Evolutionary conservation across 768 basidiomycete genomes (phyloP).

Genomic region (Daedaleopsis sinensis): DNA sequence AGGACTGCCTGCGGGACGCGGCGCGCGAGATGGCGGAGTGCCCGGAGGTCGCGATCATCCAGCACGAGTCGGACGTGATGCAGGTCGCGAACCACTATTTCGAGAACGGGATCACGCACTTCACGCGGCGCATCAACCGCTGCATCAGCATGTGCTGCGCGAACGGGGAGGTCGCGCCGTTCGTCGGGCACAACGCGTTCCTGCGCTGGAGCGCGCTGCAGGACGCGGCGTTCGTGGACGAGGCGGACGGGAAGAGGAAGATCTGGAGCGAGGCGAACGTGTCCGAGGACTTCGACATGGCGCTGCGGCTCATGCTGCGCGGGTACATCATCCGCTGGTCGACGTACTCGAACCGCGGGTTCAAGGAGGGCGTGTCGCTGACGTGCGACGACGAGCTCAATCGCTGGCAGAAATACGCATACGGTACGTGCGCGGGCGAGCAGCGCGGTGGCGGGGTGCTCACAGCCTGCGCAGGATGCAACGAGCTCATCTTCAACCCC

Average conservation of each 20-base stretch:
- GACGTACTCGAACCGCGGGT: constrained; percentile 81
- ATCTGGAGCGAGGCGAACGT: constrained; percentile 86
- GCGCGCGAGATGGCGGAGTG: constrained; percentile 83
- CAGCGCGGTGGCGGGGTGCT: background rate
- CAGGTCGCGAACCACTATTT: constrained; percentile 90
- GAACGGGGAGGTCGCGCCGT: constrained; percentile 82
- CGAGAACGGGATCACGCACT: constrained; percentile 88
- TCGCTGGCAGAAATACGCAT: constrained; percentile 89
- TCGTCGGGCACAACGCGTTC: constrained; percentile 89
- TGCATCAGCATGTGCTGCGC: constrained; percentile 80
- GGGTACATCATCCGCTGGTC: constrained; percentile 86
- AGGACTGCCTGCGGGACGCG: constrained; percentile 90
- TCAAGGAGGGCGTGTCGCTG: constrained; percentile 90
- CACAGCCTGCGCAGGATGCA: constrained; percentile 49
- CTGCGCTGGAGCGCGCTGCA: constrained; percentile 89
- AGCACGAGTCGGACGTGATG: constrained; percentile 93
- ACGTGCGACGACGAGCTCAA: constrained; percentile 92
- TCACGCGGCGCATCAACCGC: constrained; percentile 86
- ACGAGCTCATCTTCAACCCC: constrained; percentile 86
- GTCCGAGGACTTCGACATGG: constrained; percentile 86
- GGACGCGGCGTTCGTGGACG: constrained; percentile 78
- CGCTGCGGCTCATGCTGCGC: constrained; percentile 60
- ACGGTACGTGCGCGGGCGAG: constrained; percentile 47
- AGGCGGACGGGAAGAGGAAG: constrained; percentile 64
- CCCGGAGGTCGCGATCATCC: constrained; percentile 86